Percentiles rank a stretch among this genome's conserved stretches.
These are phyloP conservation scores for Butyriboletus pseudospeciosus DNA, from an alignment of 1,284 basidiomycete species.

Conservation along the genomic window DNA sequence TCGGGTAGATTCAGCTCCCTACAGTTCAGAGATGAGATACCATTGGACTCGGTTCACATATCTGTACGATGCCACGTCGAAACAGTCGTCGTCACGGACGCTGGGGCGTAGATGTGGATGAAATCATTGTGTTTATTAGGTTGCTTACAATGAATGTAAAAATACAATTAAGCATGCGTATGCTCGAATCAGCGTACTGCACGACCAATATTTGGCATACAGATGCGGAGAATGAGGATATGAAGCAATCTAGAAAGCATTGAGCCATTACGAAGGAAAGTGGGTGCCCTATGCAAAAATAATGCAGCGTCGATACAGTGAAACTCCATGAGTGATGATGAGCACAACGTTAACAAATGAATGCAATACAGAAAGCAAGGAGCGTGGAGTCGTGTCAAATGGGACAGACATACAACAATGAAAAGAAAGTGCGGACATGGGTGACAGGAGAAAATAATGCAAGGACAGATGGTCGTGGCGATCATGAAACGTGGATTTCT, in stretches of 20 bases:
- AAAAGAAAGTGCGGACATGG: not conserved
- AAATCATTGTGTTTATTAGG: slow-evolving; percentile 7
- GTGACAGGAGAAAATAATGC: not conserved
- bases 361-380: slow-evolving; percentile 13
- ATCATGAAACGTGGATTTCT: slow-evolving; percentile 25
- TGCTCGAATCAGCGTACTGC: slow-evolving; percentile 3
- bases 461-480: not conserved
- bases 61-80: slow-evolving; percentile 17
- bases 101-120: not conserved
- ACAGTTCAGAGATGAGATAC: slow-evolving; percentile 10
- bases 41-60: slow-evolving; percentile 1
- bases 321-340: not conserved
- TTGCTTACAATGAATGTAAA: slow-evolving; percentile 9
- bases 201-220: slow-evolving; percentile 3
- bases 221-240: slow-evolving; percentile 10
- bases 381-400: slow-evolving; percentile 17
- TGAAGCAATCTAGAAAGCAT: slow-evolving; percentile 6
- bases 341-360: not conserved
- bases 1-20: slow-evolving; percentile 15
- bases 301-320: slow-evolving; percentile 17
- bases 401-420: slow-evolving; percentile 6
- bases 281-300: slow-evolving; percentile 3
- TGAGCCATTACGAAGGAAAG: slow-evolving; percentile 4
- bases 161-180: slow-evolving; percentile 16
- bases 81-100: slow-evolving; percentile 17